phyloP scores from a whole-genome alignment of 352 stramenopile species.

The Blastocystis sp. region DNA sequence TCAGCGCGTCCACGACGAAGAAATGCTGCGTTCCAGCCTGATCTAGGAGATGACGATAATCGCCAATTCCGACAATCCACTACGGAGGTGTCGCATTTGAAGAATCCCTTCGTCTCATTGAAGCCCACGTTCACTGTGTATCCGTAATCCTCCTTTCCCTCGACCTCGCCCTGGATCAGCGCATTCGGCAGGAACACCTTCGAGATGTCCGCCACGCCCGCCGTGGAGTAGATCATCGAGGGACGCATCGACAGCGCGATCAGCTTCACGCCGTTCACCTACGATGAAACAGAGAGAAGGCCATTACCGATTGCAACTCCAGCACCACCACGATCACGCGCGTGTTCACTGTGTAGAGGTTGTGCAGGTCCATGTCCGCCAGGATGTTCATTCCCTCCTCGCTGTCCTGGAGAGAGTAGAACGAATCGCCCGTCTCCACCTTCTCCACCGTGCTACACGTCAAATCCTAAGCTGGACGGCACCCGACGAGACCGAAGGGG shows the following conservation, averaged over 20 bases:
- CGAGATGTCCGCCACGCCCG: not conserved
- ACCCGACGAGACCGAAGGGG: constrained; percentile 40
- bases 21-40: not conserved
- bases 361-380: constrained; percentile 42
- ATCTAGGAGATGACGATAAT: not conserved
- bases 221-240: constrained; percentile 40
- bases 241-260: constrained; percentile 66
- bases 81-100: constrained; percentile 18
- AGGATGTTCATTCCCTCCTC: constrained; percentile 6
- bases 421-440: constrained; percentile 40
- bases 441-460: constrained; percentile 20
- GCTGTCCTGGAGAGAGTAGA: not conserved
- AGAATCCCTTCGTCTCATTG: constrained; percentile 39
- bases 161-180: constrained; percentile 56
- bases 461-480: not conserved
- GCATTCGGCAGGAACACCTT: constrained; percentile 16
- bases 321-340: constrained; percentile 47
- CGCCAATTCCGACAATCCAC: not conserved
- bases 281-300: not conserved
- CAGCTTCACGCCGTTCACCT: constrained; percentile 20
- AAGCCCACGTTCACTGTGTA: constrained; percentile 65
- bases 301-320: constrained; percentile 15
- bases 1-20: constrained; percentile 1
- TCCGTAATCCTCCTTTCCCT: constrained; percentile 52
- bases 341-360: constrained; percentile 27